Percentiles rank a stretch among this genome's conserved stretches.
These are phyloP conservation scores for Escovopsis weberi DNA, from an alignment of 2,329 filamentous ascomycete genomes.

Conservation along the genomic window DNA sequence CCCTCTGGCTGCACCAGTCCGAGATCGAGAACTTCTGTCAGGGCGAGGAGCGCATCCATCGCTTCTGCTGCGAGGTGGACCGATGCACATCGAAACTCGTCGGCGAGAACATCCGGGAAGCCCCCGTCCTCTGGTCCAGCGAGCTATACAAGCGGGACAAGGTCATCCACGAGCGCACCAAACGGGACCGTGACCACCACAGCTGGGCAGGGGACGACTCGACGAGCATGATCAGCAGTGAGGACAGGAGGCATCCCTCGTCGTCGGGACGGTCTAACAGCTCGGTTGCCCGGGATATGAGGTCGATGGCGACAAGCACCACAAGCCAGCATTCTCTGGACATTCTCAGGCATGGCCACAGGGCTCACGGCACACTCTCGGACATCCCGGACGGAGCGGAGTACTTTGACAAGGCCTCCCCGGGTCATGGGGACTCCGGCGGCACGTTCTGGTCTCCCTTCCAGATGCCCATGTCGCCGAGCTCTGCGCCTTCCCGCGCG, in stretches of 20 bases:
- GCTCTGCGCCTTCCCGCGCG: constrained; percentile 42
- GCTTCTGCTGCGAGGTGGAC: constrained; percentile 82
- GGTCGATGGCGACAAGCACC: constrained; percentile 31
- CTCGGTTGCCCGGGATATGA: constrained; percentile 41
- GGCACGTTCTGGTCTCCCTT: constrained; percentile 87
- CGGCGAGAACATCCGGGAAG: constrained; percentile 69
- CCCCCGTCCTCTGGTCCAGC: constrained; percentile 83
- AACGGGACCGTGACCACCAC: constrained; percentile 31
- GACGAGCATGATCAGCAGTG: constrained; percentile 40
- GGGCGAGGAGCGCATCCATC: constrained; percentile 87
- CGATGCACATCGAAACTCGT: constrained; percentile 75
- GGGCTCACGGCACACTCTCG: constrained; percentile 41
- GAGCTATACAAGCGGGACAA: constrained; percentile 74
- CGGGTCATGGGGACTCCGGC: constrained; percentile 56
- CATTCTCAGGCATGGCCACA: constrained; percentile 47
- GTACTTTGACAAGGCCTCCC: constrained; percentile 54
- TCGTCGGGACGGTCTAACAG: constrained; percentile 28
- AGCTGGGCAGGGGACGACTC: constrained; percentile 32
- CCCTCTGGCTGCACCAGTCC: constrained; percentile 66
- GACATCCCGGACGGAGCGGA: constrained; percentile 58
- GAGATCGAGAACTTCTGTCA: constrained; percentile 86
- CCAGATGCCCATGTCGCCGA: constrained; percentile 49
- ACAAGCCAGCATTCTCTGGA: constrained; percentile 57
- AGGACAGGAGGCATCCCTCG: constrained; percentile 32
- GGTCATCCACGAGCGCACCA: constrained; percentile 37